Evolutionary conservation across 345 rosid genomes (phyloP).

Genomic region (Dimocarpus longan): DNA sequence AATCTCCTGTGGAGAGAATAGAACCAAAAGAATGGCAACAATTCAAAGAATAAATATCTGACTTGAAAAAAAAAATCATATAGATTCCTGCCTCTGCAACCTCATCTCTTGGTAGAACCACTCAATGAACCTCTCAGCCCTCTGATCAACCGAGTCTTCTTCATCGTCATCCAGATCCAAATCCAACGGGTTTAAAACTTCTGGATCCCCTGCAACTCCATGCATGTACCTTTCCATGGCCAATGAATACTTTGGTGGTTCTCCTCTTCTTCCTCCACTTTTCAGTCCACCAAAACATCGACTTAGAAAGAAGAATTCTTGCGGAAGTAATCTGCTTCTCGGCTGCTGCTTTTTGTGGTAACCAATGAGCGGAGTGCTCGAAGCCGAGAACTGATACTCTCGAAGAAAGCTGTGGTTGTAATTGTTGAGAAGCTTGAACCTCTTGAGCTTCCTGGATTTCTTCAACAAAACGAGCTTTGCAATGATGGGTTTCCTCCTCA

Average conservation of each 20-base stretch:
- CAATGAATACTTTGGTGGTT: conserved; percentile 1
- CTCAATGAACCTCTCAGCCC: conserved; percentile 75
- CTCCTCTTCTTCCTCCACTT: conserved; percentile 21
- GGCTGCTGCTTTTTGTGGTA: conserved; percentile 7
- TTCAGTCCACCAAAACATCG: conserved; percentile 43
- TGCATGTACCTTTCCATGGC: conserved; percentile 30
- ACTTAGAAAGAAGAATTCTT: conserved; percentile 35
- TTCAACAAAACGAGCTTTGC: conserved; percentile 37
- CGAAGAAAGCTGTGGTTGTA: conserved; percentile 33
- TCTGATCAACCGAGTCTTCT: conserved; percentile 55
- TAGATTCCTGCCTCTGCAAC: conserved; percentile 52
- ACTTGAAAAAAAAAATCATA: neutral
- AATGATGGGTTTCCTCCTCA: conserved; percentile 49
- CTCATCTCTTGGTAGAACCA: conserved; percentile 68
- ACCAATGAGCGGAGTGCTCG: conserved; percentile 39
- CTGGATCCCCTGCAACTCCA: neutral
- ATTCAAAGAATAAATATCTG: neutral
- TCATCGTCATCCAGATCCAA: conserved; percentile 28
- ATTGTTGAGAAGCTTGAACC: conserved; percentile 32
- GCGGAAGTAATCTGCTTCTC: conserved; percentile 18
- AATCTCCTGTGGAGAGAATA: neutral
- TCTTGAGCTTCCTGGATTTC: conserved; percentile 35
- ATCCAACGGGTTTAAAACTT: conserved; percentile 22
- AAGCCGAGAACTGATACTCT: conserved; percentile 58
- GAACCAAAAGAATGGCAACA: neutral